Base-by-base conservation (phyloP, 106 monocot species). In the Dendrobium catenatum region DNA sequence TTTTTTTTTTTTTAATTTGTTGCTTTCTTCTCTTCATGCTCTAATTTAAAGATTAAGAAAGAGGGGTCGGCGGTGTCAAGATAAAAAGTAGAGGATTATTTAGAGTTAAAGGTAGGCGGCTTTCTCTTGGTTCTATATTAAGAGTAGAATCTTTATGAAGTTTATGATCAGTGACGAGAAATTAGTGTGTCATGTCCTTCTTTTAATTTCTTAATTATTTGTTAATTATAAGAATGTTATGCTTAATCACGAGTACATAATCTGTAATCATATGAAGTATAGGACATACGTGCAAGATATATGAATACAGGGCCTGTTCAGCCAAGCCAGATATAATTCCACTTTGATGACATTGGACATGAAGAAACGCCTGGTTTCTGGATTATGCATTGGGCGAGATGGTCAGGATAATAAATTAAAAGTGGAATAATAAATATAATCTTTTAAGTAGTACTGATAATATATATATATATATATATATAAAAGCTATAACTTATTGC, bases 101-200 rank as follows among this genome's bases (percentile, higher is more conserved):
- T 31, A 70, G 33, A 70, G 70, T 31, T 70, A 33, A 33, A 31
- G 29, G 33, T 33, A 13, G 70, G 4, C 15, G 5, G 70, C 70
- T 70, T 70, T 29, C 31, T 70, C 33, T 70, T 70, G 70, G 27
- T 70, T 70, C 70, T 70, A 70, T 70, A 37, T 31, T 70, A 70
- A 37, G 15, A 33, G 22, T 70, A 70, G 70, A 70, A 11, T 70
- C 70, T 37, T 70, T 15, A 31, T 13, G 31, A 31, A 68, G 26
- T 68, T 31, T 26, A 68, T 68, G 68, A 68, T 68, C 68, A 68
- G 68, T 68, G 68, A 8, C 26, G 6, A 13, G 68, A 19, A 26
- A 31, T 68, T 29, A 29, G 10, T 68, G 31, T 68, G 31, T 31
- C 68, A 29, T 68, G 68, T 68, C 33, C 68, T 33, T 68, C 19